These are phyloP conservation scores for Vigna reflexopilosa DNA, from an alignment of 306 rosid species.

Conservation along the genomic window DNA sequence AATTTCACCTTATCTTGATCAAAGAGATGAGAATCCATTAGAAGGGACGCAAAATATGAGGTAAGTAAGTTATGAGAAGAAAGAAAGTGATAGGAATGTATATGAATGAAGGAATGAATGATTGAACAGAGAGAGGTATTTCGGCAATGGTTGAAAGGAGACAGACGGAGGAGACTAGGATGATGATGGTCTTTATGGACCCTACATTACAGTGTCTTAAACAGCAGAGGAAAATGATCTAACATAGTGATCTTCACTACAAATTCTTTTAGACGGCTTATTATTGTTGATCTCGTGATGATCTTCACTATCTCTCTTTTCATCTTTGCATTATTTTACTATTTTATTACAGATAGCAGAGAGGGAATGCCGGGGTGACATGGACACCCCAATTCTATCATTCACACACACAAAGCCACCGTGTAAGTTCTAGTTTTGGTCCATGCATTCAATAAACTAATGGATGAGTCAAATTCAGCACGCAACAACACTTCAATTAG, in stretches of 20 bases:
- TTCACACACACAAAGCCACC: background rate
- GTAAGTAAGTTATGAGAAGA: background rate
- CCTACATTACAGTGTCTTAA: slow-evolving; percentile 19
- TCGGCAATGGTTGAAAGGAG: slow-evolving; percentile 42
- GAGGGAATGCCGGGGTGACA: slow-evolving; percentile 53
- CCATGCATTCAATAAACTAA: background rate
- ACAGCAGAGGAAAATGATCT: background rate
- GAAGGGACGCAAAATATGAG: background rate
- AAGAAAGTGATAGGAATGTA: background rate
- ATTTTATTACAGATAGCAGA: slow-evolving; percentile 15
- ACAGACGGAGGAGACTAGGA: slow-evolving; percentile 49
- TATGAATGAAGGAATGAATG: background rate
- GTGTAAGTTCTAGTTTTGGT: background rate
- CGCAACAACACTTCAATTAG: background rate
- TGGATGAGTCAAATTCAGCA: background rate
- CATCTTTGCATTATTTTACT: background rate
- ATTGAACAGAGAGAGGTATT: slow-evolving; percentile 32
- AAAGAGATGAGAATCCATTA: slow-evolving; percentile 51
- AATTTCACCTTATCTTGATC: slow-evolving; percentile 31
- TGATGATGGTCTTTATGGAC: background rate
- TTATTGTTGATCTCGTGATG: slow-evolving; percentile 34
- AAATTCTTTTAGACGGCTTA: slow-evolving; percentile 13
- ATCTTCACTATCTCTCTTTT: background rate
- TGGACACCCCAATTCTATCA: slow-evolving; percentile 36
- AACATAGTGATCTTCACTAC: slow-evolving; percentile 48